phyloP scores from a whole-genome alignment of 1,284 basidiomycete species.

The Psilocybe mexicana region DNA sequence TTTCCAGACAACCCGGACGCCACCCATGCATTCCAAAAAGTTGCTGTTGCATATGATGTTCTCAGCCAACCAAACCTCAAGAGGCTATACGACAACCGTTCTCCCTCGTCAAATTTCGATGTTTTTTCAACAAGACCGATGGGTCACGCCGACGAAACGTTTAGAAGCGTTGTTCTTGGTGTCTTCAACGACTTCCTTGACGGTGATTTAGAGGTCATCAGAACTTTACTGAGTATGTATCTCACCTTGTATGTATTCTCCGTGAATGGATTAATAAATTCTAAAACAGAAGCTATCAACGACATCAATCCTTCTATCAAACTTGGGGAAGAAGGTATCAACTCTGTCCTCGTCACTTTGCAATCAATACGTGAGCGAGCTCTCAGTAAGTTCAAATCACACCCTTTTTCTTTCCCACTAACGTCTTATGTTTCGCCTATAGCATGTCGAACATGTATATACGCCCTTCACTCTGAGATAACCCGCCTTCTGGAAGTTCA shows the following conservation, averaged over 20 bases:
- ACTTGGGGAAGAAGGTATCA: conserved; percentile 71
- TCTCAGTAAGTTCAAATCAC: conserved; percentile 50
- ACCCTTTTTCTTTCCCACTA: conserved; percentile 5
- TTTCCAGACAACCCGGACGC: conserved; percentile 76
- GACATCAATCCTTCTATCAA: conserved; percentile 71
- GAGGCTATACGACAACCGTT: conserved; percentile 67
- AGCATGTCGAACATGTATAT: conserved; percentile 81
- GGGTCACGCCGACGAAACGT: conserved; percentile 71
- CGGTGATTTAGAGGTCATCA: conserved; percentile 81
- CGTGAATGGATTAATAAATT: not conserved
- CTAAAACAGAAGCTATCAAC: conserved; percentile 61
- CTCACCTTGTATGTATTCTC: not conserved
- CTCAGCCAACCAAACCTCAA: conserved; percentile 72
- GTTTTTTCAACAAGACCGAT: conserved; percentile 52
- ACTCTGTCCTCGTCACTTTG: conserved; percentile 62
- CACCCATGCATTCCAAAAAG: conserved; percentile 83
- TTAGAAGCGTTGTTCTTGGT: conserved; percentile 70
- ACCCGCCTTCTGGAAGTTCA: conserved; percentile 78
- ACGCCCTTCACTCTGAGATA: conserved; percentile 73
- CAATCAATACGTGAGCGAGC: conserved; percentile 67
- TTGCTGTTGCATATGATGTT: conserved; percentile 81
- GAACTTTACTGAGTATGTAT: conserved; percentile 66
- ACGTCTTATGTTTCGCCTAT: conserved; percentile 2
- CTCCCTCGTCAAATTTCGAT: conserved; percentile 48
- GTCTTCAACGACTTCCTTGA: conserved; percentile 83